phyloP scores from a whole-genome alignment of 108 stramenopile species.

The Nitzschia sp. region DNA sequence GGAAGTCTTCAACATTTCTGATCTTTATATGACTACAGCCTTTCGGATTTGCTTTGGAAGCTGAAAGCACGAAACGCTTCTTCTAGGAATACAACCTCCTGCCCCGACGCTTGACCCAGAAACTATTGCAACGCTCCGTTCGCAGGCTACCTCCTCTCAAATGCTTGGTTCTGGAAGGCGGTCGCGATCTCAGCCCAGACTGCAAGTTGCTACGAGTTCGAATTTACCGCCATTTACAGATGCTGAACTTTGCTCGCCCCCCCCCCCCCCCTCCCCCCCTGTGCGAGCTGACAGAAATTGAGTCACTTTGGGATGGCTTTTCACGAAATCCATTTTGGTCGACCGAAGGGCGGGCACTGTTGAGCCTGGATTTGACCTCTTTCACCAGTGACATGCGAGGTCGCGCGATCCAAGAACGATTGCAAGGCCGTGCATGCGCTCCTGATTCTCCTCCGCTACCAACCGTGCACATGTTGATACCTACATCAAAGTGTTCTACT shows the following conservation, averaged over 20 bases:
- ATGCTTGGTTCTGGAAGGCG: conserved; percentile 17
- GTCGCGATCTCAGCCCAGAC: background rate
- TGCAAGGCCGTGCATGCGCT: conserved; percentile 36
- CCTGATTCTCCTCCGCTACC: conserved; percentile 34
- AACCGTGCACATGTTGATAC: conserved; percentile 75
- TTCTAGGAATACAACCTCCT: conserved; percentile 47
- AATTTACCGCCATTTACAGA: conserved; percentile 43
- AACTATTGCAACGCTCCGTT: background rate
- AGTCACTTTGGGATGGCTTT: conserved; percentile 86
- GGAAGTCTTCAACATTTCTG: conserved; percentile 60
- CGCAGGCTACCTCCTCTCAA: conserved; percentile 6
- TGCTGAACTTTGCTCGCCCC: conserved; percentile 74
- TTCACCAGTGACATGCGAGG: conserved; percentile 54
- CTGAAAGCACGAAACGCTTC: conserved; percentile 55
- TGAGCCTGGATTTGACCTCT: conserved; percentile 95
- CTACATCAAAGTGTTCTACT: conserved; percentile 92
- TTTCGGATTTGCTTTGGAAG: conserved; percentile 73
- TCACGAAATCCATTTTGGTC: conserved; percentile 78
- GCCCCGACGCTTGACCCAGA: conserved; percentile 6
- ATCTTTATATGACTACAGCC: conserved; percentile 82
- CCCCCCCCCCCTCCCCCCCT: conserved; percentile 25
- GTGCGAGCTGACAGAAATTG: conserved; percentile 37
- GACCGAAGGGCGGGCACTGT: conserved; percentile 89
- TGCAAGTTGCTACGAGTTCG: no score
- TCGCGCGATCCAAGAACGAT: conserved; percentile 40